Conservation (phyloP, 2,329 filamentous ascomycete species). For the Pseudogymnoascus sp. region DNA sequence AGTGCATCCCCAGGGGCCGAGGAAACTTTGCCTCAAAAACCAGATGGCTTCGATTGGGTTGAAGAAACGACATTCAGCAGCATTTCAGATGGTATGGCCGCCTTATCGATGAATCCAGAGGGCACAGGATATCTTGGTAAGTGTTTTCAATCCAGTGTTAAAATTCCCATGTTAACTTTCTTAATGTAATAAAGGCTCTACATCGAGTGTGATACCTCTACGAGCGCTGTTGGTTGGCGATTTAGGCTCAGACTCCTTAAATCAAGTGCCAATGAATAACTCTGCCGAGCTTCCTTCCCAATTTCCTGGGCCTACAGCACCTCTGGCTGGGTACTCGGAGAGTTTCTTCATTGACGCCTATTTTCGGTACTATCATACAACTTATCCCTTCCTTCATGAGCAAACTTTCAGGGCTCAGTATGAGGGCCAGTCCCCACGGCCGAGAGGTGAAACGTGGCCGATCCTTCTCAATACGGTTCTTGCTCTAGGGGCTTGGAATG, state of each 20-base stretch:
- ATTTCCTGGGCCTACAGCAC: not conserved
- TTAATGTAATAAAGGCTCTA: not conserved
- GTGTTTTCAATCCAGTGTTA: not conserved
- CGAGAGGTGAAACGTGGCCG: slow-evolving; percentile 27
- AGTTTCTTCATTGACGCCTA: slow-evolving; percentile 17
- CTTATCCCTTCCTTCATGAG: slow-evolving; percentile 20
- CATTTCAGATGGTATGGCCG: slow-evolving; percentile 31
- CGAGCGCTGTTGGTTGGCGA: not conserved
- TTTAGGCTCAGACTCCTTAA: not conserved
- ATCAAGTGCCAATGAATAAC: not conserved
- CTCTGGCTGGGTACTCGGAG: not conserved
- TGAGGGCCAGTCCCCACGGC: slow-evolving; percentile 12
- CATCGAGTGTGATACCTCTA: slow-evolving; percentile 3
- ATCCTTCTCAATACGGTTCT: slow-evolving; percentile 32
- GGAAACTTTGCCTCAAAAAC: slow-evolving; percentile 17
- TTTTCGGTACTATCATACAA: slow-evolving; percentile 17
- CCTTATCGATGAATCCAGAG: slow-evolving; percentile 30
- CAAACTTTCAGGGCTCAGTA: slow-evolving; percentile 17
- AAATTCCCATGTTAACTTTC: not conserved
- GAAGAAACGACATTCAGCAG: slow-evolving; percentile 12
- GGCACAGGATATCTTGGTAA: slow-evolving; percentile 30
- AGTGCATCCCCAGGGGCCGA: slow-evolving; percentile 9
- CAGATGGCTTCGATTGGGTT: slow-evolving; percentile 20
- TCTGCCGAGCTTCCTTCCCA: not conserved
- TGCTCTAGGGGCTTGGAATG: slow-evolving; percentile 32